Evolutionary conservation across 2,329 filamentous ascomycete species (phyloP), one percentile per base, ranked within the genome.

Genomic region (Aspergillus hiratsukae): DNA sequence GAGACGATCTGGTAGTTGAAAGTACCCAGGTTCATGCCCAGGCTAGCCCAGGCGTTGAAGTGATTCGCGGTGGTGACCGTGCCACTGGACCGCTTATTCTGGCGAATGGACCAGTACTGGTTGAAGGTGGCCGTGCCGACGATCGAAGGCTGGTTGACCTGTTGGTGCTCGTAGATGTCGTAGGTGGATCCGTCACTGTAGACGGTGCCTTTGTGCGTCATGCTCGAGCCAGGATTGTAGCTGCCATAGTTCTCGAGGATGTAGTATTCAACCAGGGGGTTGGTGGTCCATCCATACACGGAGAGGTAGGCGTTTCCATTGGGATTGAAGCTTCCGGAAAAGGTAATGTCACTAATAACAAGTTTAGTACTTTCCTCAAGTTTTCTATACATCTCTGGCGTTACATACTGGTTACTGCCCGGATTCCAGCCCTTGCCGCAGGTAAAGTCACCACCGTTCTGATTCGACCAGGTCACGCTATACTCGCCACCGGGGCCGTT

Each of bases 401-500:
- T 11, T 25, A 57, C 71, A 57, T 75, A 84, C 80, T 78, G 74
- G 25, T 72, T 69, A 56, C 69, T 77, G 37, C 82, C 82, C 11
- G 81, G 77, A 56, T 78, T 78, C 81, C 82, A 85, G 41, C 83
- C 83, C 70, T 84, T 85, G 28, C 83, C 83, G 56, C 75, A 80
- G 23, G 83, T 81, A 43, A 83, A 80, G 74, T 84, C 81, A 27
- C 80, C 81, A 41, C 67, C 70, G 46, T 74, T 23, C 19, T 45
- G 41, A 1, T 45, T 72, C 43, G 59, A 66, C 81, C 81, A 83
- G 23, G 63, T 64, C 0, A 79, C 72, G 45, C 66, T 75, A 71
- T 82, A 83, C 43, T 71, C 62, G 1, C 79, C 80, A 3, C 61
- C 73, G 3, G 65, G 63, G 3, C 73, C 72, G 66, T 82, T 81